These are phyloP conservation scores for Glycyrrhiza uralensis DNA, from an alignment of 306 rosid genomes.

Conservation along the genomic window DNA sequence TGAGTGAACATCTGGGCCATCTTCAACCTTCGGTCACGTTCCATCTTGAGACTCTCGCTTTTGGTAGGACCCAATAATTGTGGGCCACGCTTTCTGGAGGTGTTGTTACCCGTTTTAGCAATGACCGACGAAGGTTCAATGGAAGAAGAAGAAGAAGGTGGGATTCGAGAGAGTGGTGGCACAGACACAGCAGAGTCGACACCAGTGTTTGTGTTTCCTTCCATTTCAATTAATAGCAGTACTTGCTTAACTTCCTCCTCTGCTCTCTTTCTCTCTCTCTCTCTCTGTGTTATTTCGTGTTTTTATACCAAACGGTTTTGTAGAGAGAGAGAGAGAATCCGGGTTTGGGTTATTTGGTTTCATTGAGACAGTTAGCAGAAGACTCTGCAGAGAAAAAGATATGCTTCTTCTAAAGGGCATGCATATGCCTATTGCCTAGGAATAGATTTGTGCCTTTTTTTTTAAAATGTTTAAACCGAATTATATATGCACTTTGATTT, in stretches of 20 bases:
- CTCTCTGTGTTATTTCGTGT: not conserved
- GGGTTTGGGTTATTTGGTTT: not conserved
- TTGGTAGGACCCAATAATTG: not conserved
- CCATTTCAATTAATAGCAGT: not conserved
- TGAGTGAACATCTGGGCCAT: conserved; percentile 31
- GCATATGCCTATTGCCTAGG: not conserved
- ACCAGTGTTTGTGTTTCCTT: not conserved
- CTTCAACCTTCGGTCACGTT: conserved; percentile 36
- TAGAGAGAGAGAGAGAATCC: not conserved
- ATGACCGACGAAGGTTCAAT: not conserved
- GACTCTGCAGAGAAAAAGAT: not conserved
- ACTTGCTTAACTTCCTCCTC: not conserved
- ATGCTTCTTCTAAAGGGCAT: not conserved
- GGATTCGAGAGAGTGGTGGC: conserved; percentile 11
- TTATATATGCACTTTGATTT: too few relatives aligned
- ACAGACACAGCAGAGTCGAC: not conserved
- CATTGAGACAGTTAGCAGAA: conserved; percentile 2
- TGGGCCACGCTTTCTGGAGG: conserved; percentile 25
- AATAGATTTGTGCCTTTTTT: not conserved
- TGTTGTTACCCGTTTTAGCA: not conserved
- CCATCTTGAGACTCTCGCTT: not conserved
- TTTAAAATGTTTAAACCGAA: too few relatives aligned
- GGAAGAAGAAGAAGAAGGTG: conserved; percentile 12
- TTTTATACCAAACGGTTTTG: conserved; percentile 17
- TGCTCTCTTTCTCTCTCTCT: not conserved